Evolutionary conservation across 495 filamentous ascomycete species (phyloP).

Genomic region (Entonaema liquescens): DNA sequence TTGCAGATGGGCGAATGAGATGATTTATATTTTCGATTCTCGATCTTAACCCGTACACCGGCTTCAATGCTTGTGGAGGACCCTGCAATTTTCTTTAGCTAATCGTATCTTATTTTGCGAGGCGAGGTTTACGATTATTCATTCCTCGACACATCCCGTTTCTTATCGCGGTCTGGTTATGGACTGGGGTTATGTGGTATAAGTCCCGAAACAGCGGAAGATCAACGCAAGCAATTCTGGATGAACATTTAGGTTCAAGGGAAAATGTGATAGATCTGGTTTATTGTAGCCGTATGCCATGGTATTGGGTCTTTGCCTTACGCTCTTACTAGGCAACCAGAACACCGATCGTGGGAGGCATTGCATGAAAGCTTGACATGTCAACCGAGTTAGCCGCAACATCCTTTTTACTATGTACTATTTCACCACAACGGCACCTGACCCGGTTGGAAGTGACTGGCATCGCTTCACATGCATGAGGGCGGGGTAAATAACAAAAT

Average conservation of each 20-base stretch:
- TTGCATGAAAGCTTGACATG: constrained; percentile 33
- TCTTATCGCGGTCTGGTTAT: constrained; percentile 13
- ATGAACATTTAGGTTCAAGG: constrained; percentile 16
- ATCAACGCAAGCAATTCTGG: constrained; percentile 29
- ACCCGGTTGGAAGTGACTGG: constrained; percentile 36
- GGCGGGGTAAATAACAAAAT: constrained; percentile 25
- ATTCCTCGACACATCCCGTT: background rate
- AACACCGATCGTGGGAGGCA: constrained; percentile 32
- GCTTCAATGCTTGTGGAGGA: constrained; percentile 7
- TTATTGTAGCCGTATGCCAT: constrained; percentile 28
- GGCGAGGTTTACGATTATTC: background rate
- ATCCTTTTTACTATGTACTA: constrained; percentile 16
- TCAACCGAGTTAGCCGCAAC: constrained; percentile 35
- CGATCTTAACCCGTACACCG: constrained; percentile 14
- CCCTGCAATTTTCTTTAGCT: constrained; percentile 15
- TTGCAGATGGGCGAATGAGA: constrained; percentile 33
- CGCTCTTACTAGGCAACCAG: constrained; percentile 2
- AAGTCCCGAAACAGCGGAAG: constrained; percentile 31
- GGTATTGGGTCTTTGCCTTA: constrained; percentile 30
- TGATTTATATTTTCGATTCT: constrained; percentile 14
- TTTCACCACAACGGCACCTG: constrained; percentile 29
- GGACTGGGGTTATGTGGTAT: constrained; percentile 23
- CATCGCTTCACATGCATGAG: constrained; percentile 38
- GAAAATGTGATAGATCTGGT: constrained; percentile 39
- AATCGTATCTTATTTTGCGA: constrained; percentile 4